phyloP scores from a whole-genome alignment of 116 monocot species.

The Papilionanthe hybrid region DNA sequence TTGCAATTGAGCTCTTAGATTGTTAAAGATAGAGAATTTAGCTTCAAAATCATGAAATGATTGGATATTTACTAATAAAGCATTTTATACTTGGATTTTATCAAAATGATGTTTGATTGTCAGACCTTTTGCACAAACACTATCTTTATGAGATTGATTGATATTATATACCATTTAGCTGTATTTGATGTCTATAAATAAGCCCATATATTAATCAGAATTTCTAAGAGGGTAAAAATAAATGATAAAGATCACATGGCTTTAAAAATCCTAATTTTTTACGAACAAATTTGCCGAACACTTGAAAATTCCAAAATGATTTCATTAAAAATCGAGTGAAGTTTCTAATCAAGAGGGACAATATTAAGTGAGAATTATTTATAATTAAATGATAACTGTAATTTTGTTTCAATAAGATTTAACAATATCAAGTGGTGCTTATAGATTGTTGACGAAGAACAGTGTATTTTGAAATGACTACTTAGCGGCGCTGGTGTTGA shows the following conservation, averaged over 20 bases:
- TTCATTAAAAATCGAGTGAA: not conserved
- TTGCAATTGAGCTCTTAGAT: not conserved
- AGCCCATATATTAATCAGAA: not conserved
- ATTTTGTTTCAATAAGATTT: not conserved
- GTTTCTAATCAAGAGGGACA: not conserved
- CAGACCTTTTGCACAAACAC: not conserved
- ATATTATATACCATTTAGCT: not conserved
- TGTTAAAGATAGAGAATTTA: not conserved
- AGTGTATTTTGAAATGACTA: not conserved
- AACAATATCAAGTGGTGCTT: not conserved
- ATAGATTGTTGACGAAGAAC: not conserved
- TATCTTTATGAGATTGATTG: not conserved
- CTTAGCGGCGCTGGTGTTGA: not conserved
- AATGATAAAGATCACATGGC: not conserved
- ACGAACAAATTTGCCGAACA: not conserved
- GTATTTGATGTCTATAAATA: not conserved
- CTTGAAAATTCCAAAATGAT: not conserved
- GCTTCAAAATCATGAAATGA: not conserved
- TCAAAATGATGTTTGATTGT: not conserved
- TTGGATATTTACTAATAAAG: not conserved
- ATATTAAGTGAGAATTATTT: not conserved
- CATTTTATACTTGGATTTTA: not conserved
- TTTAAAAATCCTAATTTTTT: not conserved
- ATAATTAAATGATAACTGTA: not conserved
- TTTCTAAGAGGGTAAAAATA: not conserved